These are phyloP conservation scores for Sphaerostilbella broomeana DNA, from an alignment of 2,329 filamentous ascomycete species.

Conservation along the genomic window DNA sequence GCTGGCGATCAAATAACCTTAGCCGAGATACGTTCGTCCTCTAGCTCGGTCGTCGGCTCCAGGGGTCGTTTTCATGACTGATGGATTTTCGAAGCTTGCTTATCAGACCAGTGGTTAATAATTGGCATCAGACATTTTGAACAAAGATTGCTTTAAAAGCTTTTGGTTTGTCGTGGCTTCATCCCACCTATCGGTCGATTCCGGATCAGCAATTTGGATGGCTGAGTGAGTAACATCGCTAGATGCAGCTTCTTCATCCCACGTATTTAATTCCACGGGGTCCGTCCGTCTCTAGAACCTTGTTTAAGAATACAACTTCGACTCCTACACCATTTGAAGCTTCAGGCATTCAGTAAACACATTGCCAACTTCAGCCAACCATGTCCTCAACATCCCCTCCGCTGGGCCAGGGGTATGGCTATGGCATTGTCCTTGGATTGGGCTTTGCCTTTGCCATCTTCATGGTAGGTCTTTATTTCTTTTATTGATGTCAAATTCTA, in stretches of 20 bases:
- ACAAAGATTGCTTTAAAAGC: too few species aligned
- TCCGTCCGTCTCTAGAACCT: constrained; percentile 1
- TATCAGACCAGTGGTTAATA: too few species aligned
- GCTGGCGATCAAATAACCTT: too few species aligned
- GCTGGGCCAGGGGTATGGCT: constrained; percentile 59
- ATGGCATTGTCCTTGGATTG: constrained; percentile 70
- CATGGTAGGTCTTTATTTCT: constrained; percentile 40
- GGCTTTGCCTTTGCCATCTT: constrained; percentile 68
- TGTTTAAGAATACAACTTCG: too few species aligned
- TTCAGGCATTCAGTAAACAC: not conserved
- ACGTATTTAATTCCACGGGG: not conserved
- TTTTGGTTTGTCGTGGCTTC: too few species aligned
- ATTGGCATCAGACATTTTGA: too few species aligned
- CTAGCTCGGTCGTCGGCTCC: too few species aligned
- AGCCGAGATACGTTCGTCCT: too few species aligned
- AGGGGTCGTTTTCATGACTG: too few species aligned
- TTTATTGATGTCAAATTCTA: not conserved
- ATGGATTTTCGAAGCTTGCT: too few species aligned
- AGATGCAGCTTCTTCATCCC: not conserved
- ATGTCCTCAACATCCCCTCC: constrained; percentile 23
- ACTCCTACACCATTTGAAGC: too few species aligned
- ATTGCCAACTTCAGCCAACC: not conserved
- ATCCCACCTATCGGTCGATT: not conserved
- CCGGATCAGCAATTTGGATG: not conserved
- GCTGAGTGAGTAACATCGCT: not conserved